Evolutionary conservation across 306 rosid genomes (phyloP).

Genomic region (Notholithocarpus densiflorus): DNA sequence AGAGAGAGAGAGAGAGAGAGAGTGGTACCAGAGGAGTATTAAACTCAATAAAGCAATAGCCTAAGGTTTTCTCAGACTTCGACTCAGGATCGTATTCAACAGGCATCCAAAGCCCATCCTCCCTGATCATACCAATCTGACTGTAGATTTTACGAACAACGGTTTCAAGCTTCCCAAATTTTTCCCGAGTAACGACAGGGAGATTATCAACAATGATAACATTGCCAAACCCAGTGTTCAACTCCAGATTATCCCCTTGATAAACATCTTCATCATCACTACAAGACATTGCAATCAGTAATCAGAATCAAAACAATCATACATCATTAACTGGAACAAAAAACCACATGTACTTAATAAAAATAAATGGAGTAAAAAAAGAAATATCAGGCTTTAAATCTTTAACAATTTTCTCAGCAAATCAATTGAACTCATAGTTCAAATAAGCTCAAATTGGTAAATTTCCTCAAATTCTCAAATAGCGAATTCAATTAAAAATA

Average conservation of each 20-base stretch:
- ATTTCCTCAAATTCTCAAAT: too few species aligned
- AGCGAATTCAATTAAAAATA: too few species aligned
- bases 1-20: neutral
- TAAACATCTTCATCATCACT: slow-evolving; percentile 69
- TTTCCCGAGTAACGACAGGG: slow-evolving; percentile 67
- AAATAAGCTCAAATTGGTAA: too few species aligned
- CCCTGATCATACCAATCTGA: slow-evolving; percentile 71
- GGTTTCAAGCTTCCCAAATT: slow-evolving; percentile 67
- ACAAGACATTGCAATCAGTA: neutral
- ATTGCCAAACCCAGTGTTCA: slow-evolving; percentile 66
- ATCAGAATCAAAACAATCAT: neutral
- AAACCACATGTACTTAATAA: neutral
- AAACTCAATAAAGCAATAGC: slow-evolving; percentile 78
- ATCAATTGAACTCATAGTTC: too few species aligned
- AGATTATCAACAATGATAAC: slow-evolving; percentile 73
- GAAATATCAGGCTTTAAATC: too few species aligned
- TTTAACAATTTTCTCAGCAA: too few species aligned
- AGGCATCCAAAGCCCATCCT: slow-evolving; percentile 85
- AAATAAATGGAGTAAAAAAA: neutral
- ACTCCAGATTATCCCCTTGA: slow-evolving; percentile 53
- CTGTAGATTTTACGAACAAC: slow-evolving; percentile 68
- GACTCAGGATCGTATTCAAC: slow-evolving; percentile 31
- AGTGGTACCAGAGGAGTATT: slow-evolving; percentile 63
- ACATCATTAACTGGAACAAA: neutral
- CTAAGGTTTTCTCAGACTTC: slow-evolving; percentile 50